Evolutionary conservation across 2,329 filamentous ascomycete genomes (phyloP).

Genomic region (Amylocarpus encephaloides): DNA sequence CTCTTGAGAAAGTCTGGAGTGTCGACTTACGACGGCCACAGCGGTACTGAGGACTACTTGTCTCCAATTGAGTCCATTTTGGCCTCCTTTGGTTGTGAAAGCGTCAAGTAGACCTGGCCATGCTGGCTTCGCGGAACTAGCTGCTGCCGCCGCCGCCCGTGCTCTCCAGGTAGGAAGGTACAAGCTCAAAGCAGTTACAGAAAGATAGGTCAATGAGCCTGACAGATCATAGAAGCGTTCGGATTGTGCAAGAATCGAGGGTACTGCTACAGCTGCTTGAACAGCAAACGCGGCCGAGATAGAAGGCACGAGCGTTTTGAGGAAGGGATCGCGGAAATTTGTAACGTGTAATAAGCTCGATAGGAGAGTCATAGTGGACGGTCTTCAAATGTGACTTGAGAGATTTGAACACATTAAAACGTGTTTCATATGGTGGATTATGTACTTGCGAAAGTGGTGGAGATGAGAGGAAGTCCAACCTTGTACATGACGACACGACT

Average conservation of each 20-base stretch:
- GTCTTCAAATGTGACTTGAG: not conserved
- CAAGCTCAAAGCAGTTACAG: slow-evolving; percentile 55
- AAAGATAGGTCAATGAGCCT: slow-evolving; percentile 59
- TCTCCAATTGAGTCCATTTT: slow-evolving; percentile 52
- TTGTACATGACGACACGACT: not conserved
- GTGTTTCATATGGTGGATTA: not conserved
- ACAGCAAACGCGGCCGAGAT: slow-evolving; percentile 57
- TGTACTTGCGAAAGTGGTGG: not conserved
- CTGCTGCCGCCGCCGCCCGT: slow-evolving; percentile 40
- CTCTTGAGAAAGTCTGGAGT: not conserved
- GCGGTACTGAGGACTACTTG: slow-evolving; percentile 47
- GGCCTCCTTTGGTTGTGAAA: slow-evolving; percentile 37
- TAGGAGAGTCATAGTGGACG: slow-evolving; percentile 1
- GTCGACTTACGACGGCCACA: slow-evolving; percentile 37
- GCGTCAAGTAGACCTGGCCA: slow-evolving; percentile 42
- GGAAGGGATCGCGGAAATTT: slow-evolving; percentile 54
- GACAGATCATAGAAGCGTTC: slow-evolving; percentile 65
- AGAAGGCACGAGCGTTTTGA: slow-evolving; percentile 55
- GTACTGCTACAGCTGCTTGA: slow-evolving; percentile 55
- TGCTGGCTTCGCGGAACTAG: slow-evolving; percentile 35
- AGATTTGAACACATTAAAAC: not conserved
- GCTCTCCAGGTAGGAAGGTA: slow-evolving; percentile 54
- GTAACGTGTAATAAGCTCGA: slow-evolving; percentile 38
- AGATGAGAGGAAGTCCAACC: not conserved
- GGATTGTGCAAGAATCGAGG: slow-evolving; percentile 52